A percentile compares a stretch with the other conserved stretches of the same genome.
phyloP scores from a whole-genome alignment of 306 rosid species.

The Sophora flavescens region DNA sequence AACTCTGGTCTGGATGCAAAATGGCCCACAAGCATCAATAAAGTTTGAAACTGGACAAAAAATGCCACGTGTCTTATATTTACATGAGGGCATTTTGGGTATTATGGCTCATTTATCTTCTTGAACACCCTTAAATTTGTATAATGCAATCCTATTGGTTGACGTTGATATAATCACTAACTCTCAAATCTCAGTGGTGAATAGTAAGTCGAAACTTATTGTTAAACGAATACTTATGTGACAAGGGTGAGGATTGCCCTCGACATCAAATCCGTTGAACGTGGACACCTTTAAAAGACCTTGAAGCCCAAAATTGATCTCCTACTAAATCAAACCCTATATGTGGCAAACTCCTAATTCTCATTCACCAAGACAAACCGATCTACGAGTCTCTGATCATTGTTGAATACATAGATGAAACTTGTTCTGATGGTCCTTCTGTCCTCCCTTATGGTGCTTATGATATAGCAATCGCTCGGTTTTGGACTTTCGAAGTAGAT shows the following conservation, averaged over 20 bases:
- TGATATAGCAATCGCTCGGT: conserved; percentile 61
- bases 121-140: too few species aligned
- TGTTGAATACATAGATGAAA: conserved; percentile 65
- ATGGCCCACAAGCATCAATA: too few species aligned
- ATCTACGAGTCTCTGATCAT: conserved; percentile 69
- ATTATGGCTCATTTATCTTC: too few species aligned
- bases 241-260: conserved; percentile 62
- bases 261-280: conserved; percentile 59
- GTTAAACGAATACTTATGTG: conserved; percentile 67
- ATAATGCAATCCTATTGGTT: too few species aligned
- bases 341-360: conserved; percentile 65
- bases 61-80: too few species aligned
- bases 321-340: conserved; percentile 68
- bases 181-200: conserved; percentile 43
- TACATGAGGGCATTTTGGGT: too few species aligned
- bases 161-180: neutral
- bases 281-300: conserved; percentile 57
- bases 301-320: conserved; percentile 59
- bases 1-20: too few species aligned
- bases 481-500: conserved; percentile 66
- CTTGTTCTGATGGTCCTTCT: conserved; percentile 55
- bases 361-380: conserved; percentile 59
- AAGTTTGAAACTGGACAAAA: too few species aligned
- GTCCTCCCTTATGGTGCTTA: conserved; percentile 63
- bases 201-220: conserved; percentile 56